Evolutionary conservation across 2,329 filamentous ascomycete species (phyloP), one percentile per base, ranked within the genome.

Genomic region (Pyricularia sp.): DNA sequence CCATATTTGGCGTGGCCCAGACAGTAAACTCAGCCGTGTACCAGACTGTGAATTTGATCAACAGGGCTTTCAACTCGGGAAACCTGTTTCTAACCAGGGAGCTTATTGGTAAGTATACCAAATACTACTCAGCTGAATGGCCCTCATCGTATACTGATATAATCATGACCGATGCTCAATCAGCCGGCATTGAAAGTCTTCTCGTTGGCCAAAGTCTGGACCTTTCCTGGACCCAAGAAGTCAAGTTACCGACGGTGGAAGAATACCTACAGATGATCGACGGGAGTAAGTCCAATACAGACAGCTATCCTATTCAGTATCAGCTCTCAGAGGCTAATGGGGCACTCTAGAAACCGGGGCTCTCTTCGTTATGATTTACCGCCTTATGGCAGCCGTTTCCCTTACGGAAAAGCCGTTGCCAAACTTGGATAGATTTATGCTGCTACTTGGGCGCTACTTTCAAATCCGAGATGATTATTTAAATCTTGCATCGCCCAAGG

Each of bases 1-100:
- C 66, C 1, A 69, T 78, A 3, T 79, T 74, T 65, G 77, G 77
- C 0, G 35, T 57, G 4, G 68, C 70, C 0, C 75, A 78, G 64
- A 71, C 75, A 2, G 73, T 78, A 62, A 78, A 78, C 65, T 70
- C 70, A 2, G 72, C 76, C 1, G 72, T 68, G 3, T 76, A 72
- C 66, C 65, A 68, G 49, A 70, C 35, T 40, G 35, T 40, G 4
- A 13, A 40, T 40, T 10, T 40, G 10, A 40, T 73, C 49, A 66
- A 73, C 0, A 57, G 67, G n/a, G 71, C 72, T 0, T 66, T 72
- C 1, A 9, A 40, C 10, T 4, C 9, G 12, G 13, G 13, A 2
- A 40, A 40, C 13, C 10, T 10, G 1, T 13, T 13, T 1, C 4
- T 13, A 10, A 13, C 35, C 4, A 12, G 16, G 13, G 35, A 40